Base-by-base conservation (phyloP, 306 rosid species). In the Sechiopsis laciniata region DNA sequence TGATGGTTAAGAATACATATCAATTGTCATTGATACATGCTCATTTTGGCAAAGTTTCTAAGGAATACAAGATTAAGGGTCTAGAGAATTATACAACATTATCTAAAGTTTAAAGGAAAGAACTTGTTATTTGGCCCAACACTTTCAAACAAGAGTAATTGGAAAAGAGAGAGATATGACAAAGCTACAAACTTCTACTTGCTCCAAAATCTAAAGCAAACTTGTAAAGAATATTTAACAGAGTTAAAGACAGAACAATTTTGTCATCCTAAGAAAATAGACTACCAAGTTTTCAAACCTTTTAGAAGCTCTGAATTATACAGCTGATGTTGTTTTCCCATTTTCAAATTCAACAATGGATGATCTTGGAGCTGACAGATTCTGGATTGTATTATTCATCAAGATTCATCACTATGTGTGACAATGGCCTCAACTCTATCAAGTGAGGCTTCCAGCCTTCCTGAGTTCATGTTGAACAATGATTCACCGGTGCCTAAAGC, bases 351-450 rank as follows among this genome's bases (percentile, higher is more conserved):
- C 53, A 78, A 56, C 16, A 12, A 60, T 64, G 58, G 56, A 4
- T 67, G 73, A 21, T 50, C 7, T 51, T 6, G 61, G 46, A 40
- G 46, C 46, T 40, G 9, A 40, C 46, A 40, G 46, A 40, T 40
- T 40, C 46, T 8, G 10, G 50, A 22, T 62, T 14, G 78, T 35
- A 61, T 32, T 15, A 55, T 37, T 26, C 26, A 26, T 26, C 29
- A 26, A 26, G 29, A 26, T 26, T 26, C 29, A 58, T 90, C 98
- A 46, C 74, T 77, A 74, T 89, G 90, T 62, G 95, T 94, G 78
- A 94, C 32, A 80, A 94, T 85, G 82, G 88, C 82, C 84, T 94
- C 98, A 20, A 94, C 88, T 84, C 98, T 85, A 80, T 94, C 98
- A 65, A 94, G 90, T 20, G 98, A 93, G 78, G 96, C 97, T 70